Evolutionary conservation across 805 yeast genomes (phyloP).

Genomic region (Cyberlindnera meyerae): DNA sequence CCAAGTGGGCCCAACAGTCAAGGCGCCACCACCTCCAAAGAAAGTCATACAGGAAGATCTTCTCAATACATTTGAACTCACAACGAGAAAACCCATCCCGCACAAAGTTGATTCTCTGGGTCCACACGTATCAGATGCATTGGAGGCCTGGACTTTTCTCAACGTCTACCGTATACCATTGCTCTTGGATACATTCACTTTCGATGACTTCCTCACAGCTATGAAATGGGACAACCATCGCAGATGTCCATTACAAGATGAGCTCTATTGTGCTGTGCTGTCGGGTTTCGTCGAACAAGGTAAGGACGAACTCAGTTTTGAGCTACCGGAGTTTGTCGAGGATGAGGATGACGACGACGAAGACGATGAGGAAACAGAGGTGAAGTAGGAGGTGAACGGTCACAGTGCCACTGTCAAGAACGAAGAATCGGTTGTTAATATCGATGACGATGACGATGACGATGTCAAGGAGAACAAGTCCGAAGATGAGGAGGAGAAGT

Average conservation of each 20-base stretch:
- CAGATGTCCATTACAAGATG: constrained; percentile 52
- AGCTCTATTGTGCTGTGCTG: constrained; percentile 62
- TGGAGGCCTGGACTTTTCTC: constrained; percentile 73
- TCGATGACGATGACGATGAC: constrained; percentile 21
- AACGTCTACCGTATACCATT: constrained; percentile 65
- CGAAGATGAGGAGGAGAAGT: too few species aligned
- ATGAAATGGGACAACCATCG: constrained; percentile 38
- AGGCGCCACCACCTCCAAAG: constrained; percentile 17
- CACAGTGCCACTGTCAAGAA: constrained; percentile 13
- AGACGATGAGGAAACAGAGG: constrained; percentile 15
- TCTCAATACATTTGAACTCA: constrained; percentile 15
- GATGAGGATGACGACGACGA: constrained; percentile 24
- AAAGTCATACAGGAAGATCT: constrained; percentile 22
- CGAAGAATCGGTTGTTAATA: constrained; percentile 14
- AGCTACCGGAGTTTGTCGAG: constrained; percentile 23
- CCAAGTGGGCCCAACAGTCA: too few species aligned
- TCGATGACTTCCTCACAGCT: constrained; percentile 67
- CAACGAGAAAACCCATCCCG: constrained; percentile 20
- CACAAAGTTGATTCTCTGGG: constrained; percentile 15
- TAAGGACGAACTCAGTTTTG: constrained; percentile 32
- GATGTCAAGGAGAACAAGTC: constrained; percentile 15
- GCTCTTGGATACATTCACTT: constrained; percentile 65
- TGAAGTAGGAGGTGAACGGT: constrained; percentile 3
- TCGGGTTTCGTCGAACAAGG: constrained; percentile 47
- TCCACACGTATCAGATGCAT: constrained; percentile 33